A percentile compares a stretch with the other conserved stretches of the same genome.
Conservation (phyloP, 768 basidiomycete species). For the Xerocomellus dryophilus region DNA sequence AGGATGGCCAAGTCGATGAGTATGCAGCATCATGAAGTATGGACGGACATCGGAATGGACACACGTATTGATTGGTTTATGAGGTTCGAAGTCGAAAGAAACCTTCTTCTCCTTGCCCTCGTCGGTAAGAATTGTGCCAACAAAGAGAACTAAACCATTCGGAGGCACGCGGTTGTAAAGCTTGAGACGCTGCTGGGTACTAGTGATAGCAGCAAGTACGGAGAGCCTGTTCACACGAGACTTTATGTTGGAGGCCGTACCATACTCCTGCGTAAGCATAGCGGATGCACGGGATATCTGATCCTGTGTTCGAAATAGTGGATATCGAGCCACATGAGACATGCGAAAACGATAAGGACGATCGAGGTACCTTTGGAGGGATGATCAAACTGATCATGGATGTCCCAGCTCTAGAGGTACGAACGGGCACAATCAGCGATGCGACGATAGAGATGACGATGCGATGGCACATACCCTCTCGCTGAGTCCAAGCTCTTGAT, state of each 20-base stretch:
- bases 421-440: constrained; percentile 23
- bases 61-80: constrained; percentile 98
- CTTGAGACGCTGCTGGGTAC: constrained; percentile 96
- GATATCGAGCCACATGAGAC: neutral
- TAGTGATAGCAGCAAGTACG: constrained; percentile 96
- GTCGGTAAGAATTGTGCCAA: constrained; percentile 95
- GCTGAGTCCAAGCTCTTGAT: constrained; percentile 96
- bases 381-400: constrained; percentile 99
- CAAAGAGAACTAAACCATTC: constrained; percentile 95
- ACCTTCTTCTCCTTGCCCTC: constrained; percentile 99
- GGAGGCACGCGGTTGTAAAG: constrained; percentile 95
- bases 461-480: constrained; percentile 33
- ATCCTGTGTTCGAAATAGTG: constrained; percentile 45
- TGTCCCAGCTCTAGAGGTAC: constrained; percentile 72
- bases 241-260: constrained; percentile 99
- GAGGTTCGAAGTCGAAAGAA: constrained; percentile 97
- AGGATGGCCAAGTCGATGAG: neutral
- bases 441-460: neutral
- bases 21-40: neutral
- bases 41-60: constrained; percentile 26
- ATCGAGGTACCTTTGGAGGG: constrained; percentile 74
- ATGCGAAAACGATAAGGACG: constrained; percentile 4
- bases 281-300: constrained; percentile 93
- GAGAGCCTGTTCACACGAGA: constrained; percentile 97
- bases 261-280: constrained; percentile 98